Base-by-base conservation (phyloP, 345 rosid species). In the Populus tremula region DNA sequence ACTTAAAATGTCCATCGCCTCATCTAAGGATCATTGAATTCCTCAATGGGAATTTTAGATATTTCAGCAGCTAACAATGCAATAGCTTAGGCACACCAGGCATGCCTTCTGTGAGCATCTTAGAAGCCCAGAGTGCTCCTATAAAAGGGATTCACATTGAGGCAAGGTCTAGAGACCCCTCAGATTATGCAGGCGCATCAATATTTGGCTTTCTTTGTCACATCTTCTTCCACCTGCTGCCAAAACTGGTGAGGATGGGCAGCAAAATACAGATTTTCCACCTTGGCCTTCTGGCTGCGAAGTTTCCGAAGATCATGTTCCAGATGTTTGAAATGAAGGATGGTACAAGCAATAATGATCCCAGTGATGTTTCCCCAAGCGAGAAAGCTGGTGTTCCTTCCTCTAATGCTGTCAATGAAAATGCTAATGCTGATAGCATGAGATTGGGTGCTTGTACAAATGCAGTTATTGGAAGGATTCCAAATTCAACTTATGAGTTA, bases 151-250 rank as follows among this genome's bases (percentile, higher is more conserved):
- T 93, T 74, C 94, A 89, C 76, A 78, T 89, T 18, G 98, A 93
- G 88, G 83, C 97, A 74, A 89, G 93, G 81, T 81, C 99, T 36
- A 91, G 97, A 76, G 98, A 89, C 75, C 84, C 97, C 27, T 91
- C 98, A 67, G 92, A 92, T 86, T 91, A 85, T 87, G 89, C 93
- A 39, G 97, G 96, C 71, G 98, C 97, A 67, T 91, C 98, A 41
- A 92, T 94, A 84, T 84, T 84, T 94, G 81, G 94, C 98, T 47
- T 47, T 95, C 96, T 81, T 86, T 95, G 69, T 90, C 97, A 43
- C 88, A 88, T 84, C 87, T 90, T 62, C 83, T 90, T 78, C 90
- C 93, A 12, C 88, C 93, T 29, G 84, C 89, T 73, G 78, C 86
- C 16, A 91, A 90, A 88, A 45, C 86, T 79, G 83, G 81, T 65